Conservation (phyloP, 179 eudicot genomes). For the Drosera spatulata region DNA sequence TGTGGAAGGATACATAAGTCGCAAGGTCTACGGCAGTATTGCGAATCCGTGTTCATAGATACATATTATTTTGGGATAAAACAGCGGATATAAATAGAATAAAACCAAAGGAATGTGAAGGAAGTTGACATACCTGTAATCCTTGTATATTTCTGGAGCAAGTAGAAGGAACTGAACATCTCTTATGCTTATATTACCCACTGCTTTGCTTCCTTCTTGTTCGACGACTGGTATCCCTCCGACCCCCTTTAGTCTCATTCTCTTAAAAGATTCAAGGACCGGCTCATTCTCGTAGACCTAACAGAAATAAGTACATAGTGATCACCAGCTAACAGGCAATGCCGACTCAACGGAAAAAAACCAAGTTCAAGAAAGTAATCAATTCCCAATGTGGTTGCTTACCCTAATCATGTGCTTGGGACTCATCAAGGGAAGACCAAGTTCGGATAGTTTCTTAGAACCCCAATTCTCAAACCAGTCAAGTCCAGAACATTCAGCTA, state of each 20-base stretch:
- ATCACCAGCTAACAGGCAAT: too few relatives aligned
- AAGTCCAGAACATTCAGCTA: slow-evolving; percentile 80
- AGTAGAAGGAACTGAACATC: slow-evolving; percentile 80
- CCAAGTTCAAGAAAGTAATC: not conserved
- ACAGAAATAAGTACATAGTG: not conserved
- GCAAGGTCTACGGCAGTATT: not conserved
- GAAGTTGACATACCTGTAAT: slow-evolving; percentile 46
- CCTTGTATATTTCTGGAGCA: slow-evolving; percentile 83
- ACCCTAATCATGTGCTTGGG: slow-evolving; percentile 52
- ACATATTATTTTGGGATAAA: not conserved
- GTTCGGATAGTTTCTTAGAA: slow-evolving; percentile 46
- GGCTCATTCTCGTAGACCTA: slow-evolving; percentile 82
- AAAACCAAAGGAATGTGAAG: too few relatives aligned
- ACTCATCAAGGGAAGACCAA: slow-evolving; percentile 79
- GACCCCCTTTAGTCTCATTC: slow-evolving; percentile 65
- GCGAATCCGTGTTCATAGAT: not conserved
- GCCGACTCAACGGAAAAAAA: not conserved
- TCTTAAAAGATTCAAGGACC: slow-evolving; percentile 75
- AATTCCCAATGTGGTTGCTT: not conserved
- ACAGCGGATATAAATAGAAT: not conserved
- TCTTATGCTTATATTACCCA: slow-evolving; percentile 87
- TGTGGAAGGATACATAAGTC: slow-evolving; percentile 16
- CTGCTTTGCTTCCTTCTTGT: slow-evolving; percentile 56
- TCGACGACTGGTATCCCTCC: slow-evolving; percentile 80
- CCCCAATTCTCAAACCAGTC: slow-evolving; percentile 93